Evolutionary conservation across 192 early-diverging fungal genomes (phyloP).

Genomic region (Helicostylum pulchrum): DNA sequence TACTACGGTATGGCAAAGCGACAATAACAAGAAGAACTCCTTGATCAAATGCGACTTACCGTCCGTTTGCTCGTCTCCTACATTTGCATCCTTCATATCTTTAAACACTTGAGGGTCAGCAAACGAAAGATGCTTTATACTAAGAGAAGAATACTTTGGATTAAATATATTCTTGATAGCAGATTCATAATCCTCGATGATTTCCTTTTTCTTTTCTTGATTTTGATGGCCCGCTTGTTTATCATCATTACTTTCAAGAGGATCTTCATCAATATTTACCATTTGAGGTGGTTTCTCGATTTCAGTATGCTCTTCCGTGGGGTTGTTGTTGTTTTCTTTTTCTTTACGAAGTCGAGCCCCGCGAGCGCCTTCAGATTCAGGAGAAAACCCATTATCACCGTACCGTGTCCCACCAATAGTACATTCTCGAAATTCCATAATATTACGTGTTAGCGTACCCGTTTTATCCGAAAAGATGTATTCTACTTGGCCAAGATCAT

Average conservation of each 20-base stretch:
- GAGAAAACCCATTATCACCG: constrained; percentile 70
- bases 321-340: constrained; percentile 50
- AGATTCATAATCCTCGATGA: constrained; percentile 53
- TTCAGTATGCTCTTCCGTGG: constrained; percentile 38
- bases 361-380: constrained; percentile 55
- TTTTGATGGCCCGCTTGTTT: constrained; percentile 17
- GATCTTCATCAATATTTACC: constrained; percentile 23
- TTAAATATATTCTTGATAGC: constrained; percentile 66
- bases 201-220: constrained; percentile 30
- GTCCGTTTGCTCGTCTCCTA: constrained; percentile 6
- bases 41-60: constrained; percentile 41
- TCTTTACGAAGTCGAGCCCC: constrained; percentile 45
- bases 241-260: constrained; percentile 30
- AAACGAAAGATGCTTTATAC: constrained; percentile 69
- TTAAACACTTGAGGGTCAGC: constrained; percentile 76
- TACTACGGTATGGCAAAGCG: constrained; percentile 94
- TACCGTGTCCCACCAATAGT: constrained; percentile 84
- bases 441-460: constrained; percentile 91
- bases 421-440: constrained; percentile 96
- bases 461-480: constrained; percentile 98
- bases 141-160: constrained; percentile 61
- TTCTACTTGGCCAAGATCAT: constrained; percentile 94
- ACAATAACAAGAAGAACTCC: constrained; percentile 86
- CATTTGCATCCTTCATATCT: constrained; percentile 54
- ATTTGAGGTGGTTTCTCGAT: constrained; percentile 24